A percentile compares a stretch with the other conserved stretches of the same genome.
Conservation (phyloP, 768 basidiomycete species). For the Psilocybe cubensis region DNA sequence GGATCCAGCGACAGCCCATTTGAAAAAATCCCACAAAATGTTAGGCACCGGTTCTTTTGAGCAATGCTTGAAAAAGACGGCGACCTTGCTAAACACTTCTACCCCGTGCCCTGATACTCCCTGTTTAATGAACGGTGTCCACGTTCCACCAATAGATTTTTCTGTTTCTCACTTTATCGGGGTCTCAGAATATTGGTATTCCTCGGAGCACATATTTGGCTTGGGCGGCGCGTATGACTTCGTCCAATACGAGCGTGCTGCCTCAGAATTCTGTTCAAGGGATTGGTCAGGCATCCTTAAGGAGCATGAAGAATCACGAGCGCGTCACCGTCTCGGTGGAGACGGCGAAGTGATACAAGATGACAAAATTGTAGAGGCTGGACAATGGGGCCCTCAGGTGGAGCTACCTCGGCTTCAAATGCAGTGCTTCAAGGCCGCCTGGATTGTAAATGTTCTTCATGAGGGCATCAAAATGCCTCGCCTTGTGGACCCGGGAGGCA, state of each 20-base stretch:
- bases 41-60: conserved; percentile 91
- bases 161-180: conserved; percentile 93
- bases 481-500: conserved; percentile 85
- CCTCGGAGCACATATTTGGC: conserved; percentile 95
- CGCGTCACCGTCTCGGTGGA: conserved; percentile 52
- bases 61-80: conserved; percentile 72
- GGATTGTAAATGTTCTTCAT: conserved; percentile 95
- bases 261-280: conserved; percentile 79
- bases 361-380: conserved; percentile 64
- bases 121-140: conserved; percentile 93
- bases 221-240: conserved; percentile 96
- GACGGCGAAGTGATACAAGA: conserved; percentile 67
- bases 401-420: conserved; percentile 88
- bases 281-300: conserved; percentile 78
- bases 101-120: conserved; percentile 82
- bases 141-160: conserved; percentile 95
- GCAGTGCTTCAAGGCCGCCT: conserved; percentile 99
- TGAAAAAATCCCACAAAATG: conserved; percentile 60
- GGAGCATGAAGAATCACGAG: conserved; percentile 62
- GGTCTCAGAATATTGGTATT: conserved; percentile 99
- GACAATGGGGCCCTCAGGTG: conserved; percentile 73
- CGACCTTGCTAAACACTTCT: conserved; percentile 82
- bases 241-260: conserved; percentile 94
- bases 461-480: conserved; percentile 96
- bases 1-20: conserved; percentile 42